Evolutionary conservation across 2,329 filamentous ascomycete species (phyloP), one percentile per base, ranked within the genome.

Genomic region (Colletotrichum horii): DNA sequence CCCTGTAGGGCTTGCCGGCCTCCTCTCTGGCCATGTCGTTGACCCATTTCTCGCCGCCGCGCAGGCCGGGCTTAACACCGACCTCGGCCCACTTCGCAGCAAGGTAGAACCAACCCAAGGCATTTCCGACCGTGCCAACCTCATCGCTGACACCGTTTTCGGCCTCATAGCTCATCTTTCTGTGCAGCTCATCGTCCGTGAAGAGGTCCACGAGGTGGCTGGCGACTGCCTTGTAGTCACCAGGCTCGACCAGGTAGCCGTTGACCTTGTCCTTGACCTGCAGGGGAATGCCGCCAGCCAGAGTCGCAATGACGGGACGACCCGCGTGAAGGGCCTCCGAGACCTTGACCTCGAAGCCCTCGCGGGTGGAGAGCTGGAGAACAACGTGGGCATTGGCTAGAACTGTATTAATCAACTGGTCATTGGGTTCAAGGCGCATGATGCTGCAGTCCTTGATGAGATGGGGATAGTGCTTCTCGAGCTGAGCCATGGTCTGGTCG

Each of bases 301-400:
- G 88, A 2, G 93, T 95, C 4, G 93, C 94, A 77, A 97, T 95
- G 79, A 96, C 90, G 2, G 95, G 95, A 4, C 93, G 91, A 16
- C 94, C 94, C 60, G 95, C 95, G 81, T 96, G 94, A 26, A 96
- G 88, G 2, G 94, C 94, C 84, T 97, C 95, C 0, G 93, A 95
- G 7, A 97, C 94, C 84, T 97, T 97, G 79, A 97, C 93, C 83
- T 97, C 95, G 79, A 97, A 97, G 0, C 95, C 94, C 82, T 97
- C 95, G 43, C 94, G 91, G 0, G 93, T 96, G 4, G 94, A 96
- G 8, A 97, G 91, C 83, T 97, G 95, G 9, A 97, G 89, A 1
- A 93, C 93, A 9, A 96, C 91, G 72, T 93, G 91, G 1, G 94
- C 92, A 66, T 93, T 93, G 48, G 93, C 92, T 76, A 97, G 89